Evolutionary conservation across 1,284 basidiomycete genomes (phyloP), one percentile per base, ranked within the genome.

Genomic region (Stygiomarasmius scandens): DNA sequence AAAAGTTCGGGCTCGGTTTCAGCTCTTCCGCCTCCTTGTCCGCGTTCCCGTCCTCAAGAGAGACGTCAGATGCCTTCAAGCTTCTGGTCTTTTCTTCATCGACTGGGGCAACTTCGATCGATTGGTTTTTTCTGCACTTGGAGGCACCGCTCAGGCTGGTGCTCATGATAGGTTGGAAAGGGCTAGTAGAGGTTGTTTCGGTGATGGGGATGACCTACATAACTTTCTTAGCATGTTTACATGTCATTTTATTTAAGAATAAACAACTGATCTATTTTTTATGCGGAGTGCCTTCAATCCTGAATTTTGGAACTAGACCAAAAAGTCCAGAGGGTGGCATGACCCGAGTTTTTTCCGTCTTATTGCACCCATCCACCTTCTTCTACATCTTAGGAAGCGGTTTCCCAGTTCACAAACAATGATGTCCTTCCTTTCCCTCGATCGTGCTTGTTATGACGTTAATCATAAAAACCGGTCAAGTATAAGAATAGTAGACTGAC

Each of bases 41-140:
- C 89, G 89, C 89, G 89, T 92, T 92, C 89, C 89, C 88, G 90
- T 92, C 87, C 84, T 81, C 90, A 78, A 90, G 80, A 91, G 43
- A 63, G 66, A 86, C 59, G 71, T 68, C 58, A 74, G 72, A 75
- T 72, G 72, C 70, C 58, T 58, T 63, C 62, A 49, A 61, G 67
- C 64, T 64, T 71, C 69, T 67, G 74, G 63, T 70, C 64, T 68
- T 68, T 64, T 61, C 69, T 24, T 67, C 62, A 54, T 67, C 12
- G 53, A 58, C 61, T 66, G 58, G 63, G 64, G 61, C 59, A 63
- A 62, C 67, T 69, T 49, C 57, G 48, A 71, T 77, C 70, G 76
- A 66, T 75, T 72, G 71, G 72, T 77, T 77, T 75, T 69, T 65
- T 70, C 71, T 71, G 69, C 74, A 67, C 65, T n/a, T 59, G 74